Percentiles rank a stretch among this genome's conserved stretches.
phyloP scores from a whole-genome alignment of 495 filamentous ascomycete genomes.

The Penicillium riverlandense region DNA sequence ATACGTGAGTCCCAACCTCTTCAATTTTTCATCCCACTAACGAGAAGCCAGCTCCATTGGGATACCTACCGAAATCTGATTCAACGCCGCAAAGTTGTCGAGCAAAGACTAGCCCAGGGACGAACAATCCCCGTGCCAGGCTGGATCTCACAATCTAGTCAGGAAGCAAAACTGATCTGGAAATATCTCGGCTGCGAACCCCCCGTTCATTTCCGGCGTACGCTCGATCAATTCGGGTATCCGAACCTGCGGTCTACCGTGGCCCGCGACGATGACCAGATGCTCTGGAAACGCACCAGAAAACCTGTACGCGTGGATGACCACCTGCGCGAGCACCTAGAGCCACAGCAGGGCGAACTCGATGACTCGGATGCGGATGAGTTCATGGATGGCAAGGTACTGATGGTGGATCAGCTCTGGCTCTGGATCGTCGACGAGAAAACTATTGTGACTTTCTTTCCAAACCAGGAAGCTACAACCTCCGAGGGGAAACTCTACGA shows the following conservation, averaged over 20 bases:
- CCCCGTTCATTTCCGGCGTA: constrained; percentile 56
- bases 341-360: constrained; percentile 10
- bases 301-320: constrained; percentile 23
- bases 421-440: constrained; percentile 57
- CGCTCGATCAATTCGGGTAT: constrained; percentile 61
- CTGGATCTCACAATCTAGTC: constrained; percentile 43
- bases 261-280: constrained; percentile 60
- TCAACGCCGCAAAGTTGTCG: constrained; percentile 50
- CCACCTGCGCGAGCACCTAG: constrained; percentile 15
- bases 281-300: constrained; percentile 63
- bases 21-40: no score
- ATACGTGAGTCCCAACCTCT: constrained; percentile 16
- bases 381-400: constrained; percentile 51
- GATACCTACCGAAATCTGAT: constrained; percentile 58
- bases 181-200: constrained; percentile 57
- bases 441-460: constrained; percentile 55
- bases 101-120: constrained; percentile 46
- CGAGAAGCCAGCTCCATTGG: constrained; percentile 43
- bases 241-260: constrained; percentile 54
- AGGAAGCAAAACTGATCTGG: constrained; percentile 58
- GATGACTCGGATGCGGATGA: constrained; percentile 10
- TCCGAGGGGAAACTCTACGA: constrained; percentile 53
- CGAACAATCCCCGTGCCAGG: constrained; percentile 49
- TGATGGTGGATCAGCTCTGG: constrained; percentile 69
- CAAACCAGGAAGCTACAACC: constrained; percentile 33